Base-by-base conservation (phyloP, 305 asterid genomes). In the Lippia alba region DNA sequence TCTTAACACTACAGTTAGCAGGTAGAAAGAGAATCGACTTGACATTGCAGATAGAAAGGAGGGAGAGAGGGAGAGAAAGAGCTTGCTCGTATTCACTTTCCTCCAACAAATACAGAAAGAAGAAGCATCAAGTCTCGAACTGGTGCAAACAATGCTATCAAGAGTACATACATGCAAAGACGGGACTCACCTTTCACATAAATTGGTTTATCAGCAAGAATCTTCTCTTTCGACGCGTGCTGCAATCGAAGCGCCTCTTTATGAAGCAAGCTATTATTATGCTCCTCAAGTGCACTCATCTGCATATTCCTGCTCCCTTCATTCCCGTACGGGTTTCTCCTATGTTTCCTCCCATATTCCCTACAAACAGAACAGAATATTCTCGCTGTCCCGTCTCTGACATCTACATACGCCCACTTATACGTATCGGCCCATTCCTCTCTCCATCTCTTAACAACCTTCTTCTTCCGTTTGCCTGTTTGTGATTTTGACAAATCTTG, bases 361-460 rank as follows among this genome's bases (percentile, higher is more conserved):
- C 97, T 86, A 74, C 99, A 94, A 49, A 94, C 94, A 3, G 99
- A 90, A 83, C 99, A 94, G 84, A 94, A 92, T 79, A 94, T 94
- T 78, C 99, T 90, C 9, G 99, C 94, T 12, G 97, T 87, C 62
- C 96, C 98, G 71, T 94, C 99, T 79, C 87, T 92, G 64, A 92
- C 82, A 80, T 94, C 96, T 74, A 92, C 98, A 66, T 90, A 94
- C 30, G 99, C 99, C 99, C 99, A 94, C 78, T 94, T 94, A 83
- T 94, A 94, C 4, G 99, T 94, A 80, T 94, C 99, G 57, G 99
- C 99, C 99, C 99, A 94, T 80, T 94, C 99, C 80, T 94, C 99
- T 79, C 99, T 86, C 99, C 99, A 94, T 81, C 99, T 83, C 82
- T 94, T 94, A 54, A 94, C 96, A 12, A 94, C 99, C 84, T 94